A percentile compares a stretch with the other conserved stretches of the same genome.
phyloP scores from a whole-genome alignment of 495 filamentous ascomycete species.

The Cercophora newfieldiana region DNA sequence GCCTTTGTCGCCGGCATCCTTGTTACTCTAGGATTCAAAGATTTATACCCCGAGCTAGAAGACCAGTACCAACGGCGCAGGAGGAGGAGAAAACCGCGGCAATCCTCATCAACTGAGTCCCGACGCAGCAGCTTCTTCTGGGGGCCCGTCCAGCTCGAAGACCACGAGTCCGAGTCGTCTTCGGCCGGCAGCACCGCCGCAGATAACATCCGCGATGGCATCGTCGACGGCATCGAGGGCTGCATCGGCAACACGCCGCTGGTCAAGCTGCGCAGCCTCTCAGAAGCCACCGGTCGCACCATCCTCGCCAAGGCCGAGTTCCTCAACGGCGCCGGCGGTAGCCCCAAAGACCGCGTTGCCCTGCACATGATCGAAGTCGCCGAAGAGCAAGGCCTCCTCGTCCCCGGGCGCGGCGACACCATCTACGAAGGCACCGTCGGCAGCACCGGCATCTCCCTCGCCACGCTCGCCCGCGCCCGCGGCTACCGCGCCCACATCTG shows the following conservation, averaged over 20 bases:
- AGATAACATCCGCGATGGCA: slow-evolving; percentile 18
- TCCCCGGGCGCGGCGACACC: slow-evolving; percentile 79
- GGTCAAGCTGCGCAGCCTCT: slow-evolving; percentile 82
- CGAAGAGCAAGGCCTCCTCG: slow-evolving; percentile 74
- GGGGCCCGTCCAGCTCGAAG: slow-evolving; percentile 53
- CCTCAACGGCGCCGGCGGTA: slow-evolving; percentile 91
- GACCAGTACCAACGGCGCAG: slow-evolving; percentile 53
- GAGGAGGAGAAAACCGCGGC: background rate
- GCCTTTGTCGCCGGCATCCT: slow-evolving; percentile 75
- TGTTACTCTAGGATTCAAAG: slow-evolving; percentile 71
- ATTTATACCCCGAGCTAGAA: slow-evolving; percentile 70
- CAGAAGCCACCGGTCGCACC: slow-evolving; percentile 85
- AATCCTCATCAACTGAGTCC: slow-evolving; percentile 11
- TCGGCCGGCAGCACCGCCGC: slow-evolving; percentile 15
- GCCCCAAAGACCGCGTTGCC: slow-evolving; percentile 93
- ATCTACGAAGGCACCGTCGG: slow-evolving; percentile 98
- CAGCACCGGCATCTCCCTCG: slow-evolving; percentile 90
- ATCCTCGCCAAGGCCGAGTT: slow-evolving; percentile 97
- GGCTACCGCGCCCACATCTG: slow-evolving; percentile 94
- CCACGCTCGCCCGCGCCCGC: slow-evolving; percentile 79
- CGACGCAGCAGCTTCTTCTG: slow-evolving; percentile 39
- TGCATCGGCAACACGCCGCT: slow-evolving; percentile 94
- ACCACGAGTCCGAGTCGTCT: slow-evolving; percentile 40
- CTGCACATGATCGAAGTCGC: slow-evolving; percentile 84
- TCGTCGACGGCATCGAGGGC: slow-evolving; percentile 77